Evolutionary conservation across 352 stramenopile genomes (phyloP).

Genomic region (Aphanomyces euteiches): DNA sequence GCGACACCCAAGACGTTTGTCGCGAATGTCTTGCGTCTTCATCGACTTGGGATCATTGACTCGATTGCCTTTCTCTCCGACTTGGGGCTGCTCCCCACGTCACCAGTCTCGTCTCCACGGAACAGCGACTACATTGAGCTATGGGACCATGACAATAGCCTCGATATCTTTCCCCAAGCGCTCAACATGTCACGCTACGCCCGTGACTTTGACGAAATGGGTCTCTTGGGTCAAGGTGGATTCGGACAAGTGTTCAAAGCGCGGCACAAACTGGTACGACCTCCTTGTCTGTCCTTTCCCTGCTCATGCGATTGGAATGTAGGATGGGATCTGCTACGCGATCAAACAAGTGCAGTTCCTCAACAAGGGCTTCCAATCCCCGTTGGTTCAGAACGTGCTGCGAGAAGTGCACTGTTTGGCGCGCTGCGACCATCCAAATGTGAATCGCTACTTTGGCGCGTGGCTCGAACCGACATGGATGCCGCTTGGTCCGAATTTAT

Average conservation of each 20-base stretch:
- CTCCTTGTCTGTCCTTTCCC: not conserved
- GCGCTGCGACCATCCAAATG: conserved; percentile 29
- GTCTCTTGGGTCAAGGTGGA: conserved; percentile 27
- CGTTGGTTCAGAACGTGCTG: conserved; percentile 29
- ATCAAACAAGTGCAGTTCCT: conserved; percentile 32
- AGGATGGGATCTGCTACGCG: conserved; percentile 31
- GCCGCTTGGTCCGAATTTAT: not conserved
- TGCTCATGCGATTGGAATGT: not conserved
- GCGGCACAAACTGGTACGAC: conserved; percentile 27
- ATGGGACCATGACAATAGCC: conserved; percentile 11
- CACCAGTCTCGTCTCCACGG: conserved; percentile 1
- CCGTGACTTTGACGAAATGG: conserved; percentile 30
- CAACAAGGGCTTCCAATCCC: conserved; percentile 30
- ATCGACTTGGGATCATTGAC: conserved; percentile 30
- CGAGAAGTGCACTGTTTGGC: conserved; percentile 32
- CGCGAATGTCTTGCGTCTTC: conserved; percentile 26
- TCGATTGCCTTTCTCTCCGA: conserved; percentile 42
- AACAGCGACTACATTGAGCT: conserved; percentile 17
- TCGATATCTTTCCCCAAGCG: conserved; percentile 19
- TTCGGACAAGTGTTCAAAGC: conserved; percentile 31
- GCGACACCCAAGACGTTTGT: conserved; percentile 32
- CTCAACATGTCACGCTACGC: conserved; percentile 30
- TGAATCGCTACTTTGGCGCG: conserved; percentile 30
- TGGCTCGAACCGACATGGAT: conserved; percentile 32
- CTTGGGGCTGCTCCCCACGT: conserved; percentile 37